These are phyloP conservation scores for Rhytidiadelphus loreus DNA, from an alignment of 225 moss, liverwort and hornwort species.

Conservation along the genomic window DNA sequence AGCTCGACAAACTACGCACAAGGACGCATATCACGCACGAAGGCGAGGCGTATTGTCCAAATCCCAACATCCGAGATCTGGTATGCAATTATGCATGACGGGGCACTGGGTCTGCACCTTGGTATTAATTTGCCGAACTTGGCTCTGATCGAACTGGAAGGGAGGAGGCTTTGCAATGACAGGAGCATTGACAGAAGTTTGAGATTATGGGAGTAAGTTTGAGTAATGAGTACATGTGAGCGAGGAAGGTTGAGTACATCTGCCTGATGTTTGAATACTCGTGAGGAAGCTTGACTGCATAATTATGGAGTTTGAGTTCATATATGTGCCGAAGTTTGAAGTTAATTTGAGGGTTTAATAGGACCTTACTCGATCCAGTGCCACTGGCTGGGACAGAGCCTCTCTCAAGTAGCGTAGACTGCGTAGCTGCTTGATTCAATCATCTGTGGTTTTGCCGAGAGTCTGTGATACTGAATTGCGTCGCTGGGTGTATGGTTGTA, in stretches of 20 bases:
- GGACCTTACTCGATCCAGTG: background rate
- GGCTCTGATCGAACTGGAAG: too few relatives aligned
- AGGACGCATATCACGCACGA: constrained; percentile 17
- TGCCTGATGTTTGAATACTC: background rate
- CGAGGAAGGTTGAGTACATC: background rate
- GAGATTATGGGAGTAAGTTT: background rate
- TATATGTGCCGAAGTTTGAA: background rate
- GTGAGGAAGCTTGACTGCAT: background rate
- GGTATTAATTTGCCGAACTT: too few relatives aligned
- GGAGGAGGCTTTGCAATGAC: background rate
- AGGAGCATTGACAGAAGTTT: background rate
- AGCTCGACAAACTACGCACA: constrained; percentile 7
- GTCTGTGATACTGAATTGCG: background rate
- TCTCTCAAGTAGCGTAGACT: background rate
- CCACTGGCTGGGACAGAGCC: background rate
- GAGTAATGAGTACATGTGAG: background rate
- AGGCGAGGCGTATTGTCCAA: constrained; percentile 29
- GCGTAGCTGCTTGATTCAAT: background rate
- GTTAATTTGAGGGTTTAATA: background rate
- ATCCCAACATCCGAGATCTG: constrained; percentile 22
- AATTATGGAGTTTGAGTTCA: background rate
- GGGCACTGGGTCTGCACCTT: too few relatives aligned
- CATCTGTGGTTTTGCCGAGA: background rate
- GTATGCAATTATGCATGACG: background rate
- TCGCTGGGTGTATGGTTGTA: background rate